These are phyloP conservation scores for Pontederia paniculata DNA, from an alignment of 176 grass and related monocot species.

Conservation along the genomic window DNA sequence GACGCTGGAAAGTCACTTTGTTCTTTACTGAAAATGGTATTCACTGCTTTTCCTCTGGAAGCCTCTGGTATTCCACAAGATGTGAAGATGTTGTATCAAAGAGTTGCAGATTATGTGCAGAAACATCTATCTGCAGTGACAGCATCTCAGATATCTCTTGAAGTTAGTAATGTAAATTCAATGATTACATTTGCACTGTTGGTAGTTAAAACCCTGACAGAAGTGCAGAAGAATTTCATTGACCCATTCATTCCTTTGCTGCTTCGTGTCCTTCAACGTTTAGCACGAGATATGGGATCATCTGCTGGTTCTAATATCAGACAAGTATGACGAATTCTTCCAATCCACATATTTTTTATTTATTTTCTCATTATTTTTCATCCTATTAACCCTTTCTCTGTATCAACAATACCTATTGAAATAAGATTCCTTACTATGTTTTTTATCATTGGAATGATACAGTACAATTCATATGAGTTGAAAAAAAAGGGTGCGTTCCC, in stretches of 20 bases:
- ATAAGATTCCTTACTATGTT: too few species aligned
- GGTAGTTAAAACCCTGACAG: conserved; percentile 65
- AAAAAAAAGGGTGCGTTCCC: too few species aligned
- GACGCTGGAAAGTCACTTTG: conserved; percentile 95
- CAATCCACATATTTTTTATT: too few species aligned
- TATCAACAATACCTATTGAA: too few species aligned
- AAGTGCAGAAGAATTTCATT: conserved; percentile 91
- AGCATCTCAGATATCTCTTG: conserved; percentile 78
- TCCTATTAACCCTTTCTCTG: too few species aligned
- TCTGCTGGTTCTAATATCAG: conserved; percentile 46
- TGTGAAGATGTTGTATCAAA: conserved; percentile 73
- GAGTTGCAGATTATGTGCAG: conserved; percentile 75
- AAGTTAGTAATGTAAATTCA: conserved; percentile 65
- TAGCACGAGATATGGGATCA: conserved; percentile 91
- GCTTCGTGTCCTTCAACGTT: conserved; percentile 81
- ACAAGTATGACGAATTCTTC: conserved; percentile 52
- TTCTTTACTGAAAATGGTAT: conserved; percentile 94
- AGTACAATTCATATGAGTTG: too few species aligned
- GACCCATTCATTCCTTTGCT: conserved; percentile 72
- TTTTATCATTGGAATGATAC: too few species aligned
- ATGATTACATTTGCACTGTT: conserved; percentile 85
- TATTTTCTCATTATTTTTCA: too few species aligned
- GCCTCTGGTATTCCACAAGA: conserved; percentile 68
- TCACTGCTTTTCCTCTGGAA: conserved; percentile 85
- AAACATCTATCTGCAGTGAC: conserved; percentile 76